These are phyloP conservation scores for Raphanus raphanistrum DNA, from an alignment of 345 rosid species.

Conservation along the genomic window DNA sequence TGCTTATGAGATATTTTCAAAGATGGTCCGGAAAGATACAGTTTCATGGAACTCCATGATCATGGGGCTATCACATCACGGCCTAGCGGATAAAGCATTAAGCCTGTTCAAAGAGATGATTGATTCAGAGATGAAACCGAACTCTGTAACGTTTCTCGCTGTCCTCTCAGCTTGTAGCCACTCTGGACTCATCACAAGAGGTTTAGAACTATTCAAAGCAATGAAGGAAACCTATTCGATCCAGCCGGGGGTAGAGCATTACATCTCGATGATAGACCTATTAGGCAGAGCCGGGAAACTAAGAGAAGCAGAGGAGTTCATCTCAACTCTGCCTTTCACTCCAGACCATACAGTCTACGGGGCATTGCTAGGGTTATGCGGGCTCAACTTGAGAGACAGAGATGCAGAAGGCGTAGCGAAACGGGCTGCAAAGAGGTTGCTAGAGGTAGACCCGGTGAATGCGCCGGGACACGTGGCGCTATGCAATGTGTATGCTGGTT, in stretches of 20 bases:
- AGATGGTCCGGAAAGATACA: slow-evolving; percentile 53
- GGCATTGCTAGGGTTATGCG: slow-evolving; percentile 62
- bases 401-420: slow-evolving; percentile 43
- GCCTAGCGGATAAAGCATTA: slow-evolving; percentile 51
- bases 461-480: slow-evolving; percentile 66
- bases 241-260: slow-evolving; percentile 61
- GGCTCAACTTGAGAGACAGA: slow-evolving; percentile 42
- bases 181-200: slow-evolving; percentile 63
- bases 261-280: slow-evolving; percentile 70
- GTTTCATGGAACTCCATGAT: slow-evolving; percentile 70
- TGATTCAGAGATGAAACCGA: slow-evolving; percentile 46
- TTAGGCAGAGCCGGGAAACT: slow-evolving; percentile 69
- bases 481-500: slow-evolving; percentile 64
- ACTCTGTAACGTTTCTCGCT: slow-evolving; percentile 56
- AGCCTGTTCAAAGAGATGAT: slow-evolving; percentile 52
- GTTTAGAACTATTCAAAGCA: slow-evolving; percentile 49
- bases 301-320: slow-evolving; percentile 64
- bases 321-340: slow-evolving; percentile 55
- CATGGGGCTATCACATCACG: slow-evolving; percentile 59
- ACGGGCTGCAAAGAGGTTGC: slow-evolving; percentile 49
- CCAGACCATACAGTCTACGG: slow-evolving; percentile 64
- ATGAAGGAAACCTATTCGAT: slow-evolving; percentile 52
- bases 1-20: slow-evolving; percentile 51
- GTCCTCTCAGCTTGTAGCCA: slow-evolving; percentile 60
- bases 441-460: slow-evolving; percentile 65